Base-by-base conservation (phyloP, 2,329 filamentous ascomycete genomes). In the Colletotrichum sp. region DNA sequence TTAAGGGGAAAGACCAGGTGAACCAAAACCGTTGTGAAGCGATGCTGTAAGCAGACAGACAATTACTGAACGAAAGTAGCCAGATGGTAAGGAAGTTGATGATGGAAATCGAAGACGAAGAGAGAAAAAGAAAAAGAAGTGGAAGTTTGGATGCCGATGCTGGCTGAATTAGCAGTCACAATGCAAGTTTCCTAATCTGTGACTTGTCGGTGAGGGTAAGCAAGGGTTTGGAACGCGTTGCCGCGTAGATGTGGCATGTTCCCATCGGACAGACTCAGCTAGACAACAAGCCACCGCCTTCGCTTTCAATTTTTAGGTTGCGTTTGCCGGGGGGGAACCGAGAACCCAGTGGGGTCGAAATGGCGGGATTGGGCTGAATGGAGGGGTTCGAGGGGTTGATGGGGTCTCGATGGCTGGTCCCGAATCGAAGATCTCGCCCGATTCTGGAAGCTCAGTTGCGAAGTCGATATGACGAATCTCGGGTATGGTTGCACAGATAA, bases 161-260 rank as follows among this genome's bases (percentile, higher is more conserved):
- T 64, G 28, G 16, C 64, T 19, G 32, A 68, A 64, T 48, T 64
- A 44, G 36, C 64, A 64, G 34, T 73, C 70, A 75, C 70, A 65
- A 34, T 34, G 9, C 65, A 64, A 68, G 44, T 73, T 65, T 75
- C 44, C 70, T 59, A n/a, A 32, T 64, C 39, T 65, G 52, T 72
- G 72, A 72, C 61, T 44, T 63, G 70, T 75, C 70, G 64, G 70
- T 73, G 64, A 73, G 57, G 72, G 69, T 72, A 72, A 44, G 44
- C 69, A 73, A 68, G 73, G 73, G 64, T 65, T 68, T 73, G 70
- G 64, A 67, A 68, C 61, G 68, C 55, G 68, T 67, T 67, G 68
- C 68, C 72, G 55, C 63, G 60, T 39, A 68, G 60, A 57, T 73
- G 57, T 64, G 70, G 73, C 73, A 64, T 73, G 73, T 73, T 73